Evolutionary conservation across 345 rosid species (phyloP), one percentile per base, ranked within the genome.

Genomic region (Syzygium jambos): DNA sequence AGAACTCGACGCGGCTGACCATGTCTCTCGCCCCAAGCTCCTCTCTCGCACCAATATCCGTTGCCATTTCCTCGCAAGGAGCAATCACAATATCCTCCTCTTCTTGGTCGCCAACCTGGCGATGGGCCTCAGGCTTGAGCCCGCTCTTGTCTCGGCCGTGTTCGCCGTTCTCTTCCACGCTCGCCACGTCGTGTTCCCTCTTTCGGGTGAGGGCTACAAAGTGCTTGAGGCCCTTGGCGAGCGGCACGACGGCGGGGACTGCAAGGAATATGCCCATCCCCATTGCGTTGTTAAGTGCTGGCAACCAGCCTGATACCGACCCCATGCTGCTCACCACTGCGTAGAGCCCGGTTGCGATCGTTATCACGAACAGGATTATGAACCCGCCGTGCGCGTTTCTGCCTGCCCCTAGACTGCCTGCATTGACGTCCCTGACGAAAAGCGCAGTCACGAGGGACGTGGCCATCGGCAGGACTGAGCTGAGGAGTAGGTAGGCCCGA

Each of bases 311-410:
- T 19, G 89, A 87, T 27, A 86, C 59, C 14, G 91, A 19, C n/a
- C 91, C 88, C 25, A 95, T 88, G 85, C 98, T 96, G 49, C 93
- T 91, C 52, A 92, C 84, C 54, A 97, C 92, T 0, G 98, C 95
- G 86, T 92, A 97, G 38, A 91, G 29, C 49, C 98, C 99, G 4
- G 98, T 96, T 59, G 89, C 95, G 46, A 92, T 90, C 16, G 99
- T 95, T 52, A 96, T 78, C 11, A 86, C 19, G 82, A 95, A 94
- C 88, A 95, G 89, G 11, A 86, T 52, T 0, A 89, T 23, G 87
- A 97, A 94, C 59, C 94, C 94, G 30, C 56, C 85, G 27, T 51
- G 87, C 88, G 51, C 41, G 43, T 84, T 90, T 13, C 77, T 53
- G 17, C 87, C 80, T 27, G n/a, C 78, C 61, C 84, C 84, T 5